phyloP scores from a whole-genome alignment of 768 basidiomycete genomes.

The Agaricus subrufescens region DNA sequence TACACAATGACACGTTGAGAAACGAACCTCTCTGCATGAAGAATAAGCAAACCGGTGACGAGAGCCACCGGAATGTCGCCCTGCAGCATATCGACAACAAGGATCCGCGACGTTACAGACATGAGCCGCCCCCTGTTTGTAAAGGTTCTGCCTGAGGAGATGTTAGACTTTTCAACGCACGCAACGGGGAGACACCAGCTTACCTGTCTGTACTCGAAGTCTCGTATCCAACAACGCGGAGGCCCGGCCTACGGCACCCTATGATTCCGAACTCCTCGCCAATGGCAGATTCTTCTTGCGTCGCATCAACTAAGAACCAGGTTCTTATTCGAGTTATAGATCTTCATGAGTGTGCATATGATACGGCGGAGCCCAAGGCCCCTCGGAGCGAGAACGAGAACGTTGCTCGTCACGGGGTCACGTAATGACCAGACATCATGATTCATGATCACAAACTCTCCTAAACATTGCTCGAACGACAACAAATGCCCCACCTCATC shows the following conservation, averaged over 20 bases:
- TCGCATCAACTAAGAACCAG: slow-evolving; percentile 81
- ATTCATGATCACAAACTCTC: too few relatives aligned
- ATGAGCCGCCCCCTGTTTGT: slow-evolving; percentile 86
- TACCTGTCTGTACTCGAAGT: slow-evolving; percentile 74
- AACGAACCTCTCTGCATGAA: slow-evolving; percentile 85
- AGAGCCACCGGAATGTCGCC: slow-evolving; percentile 78
- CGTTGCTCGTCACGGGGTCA: slow-evolving; percentile 69
- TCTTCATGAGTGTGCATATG: slow-evolving; percentile 83
- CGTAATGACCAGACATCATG: too few relatives aligned
- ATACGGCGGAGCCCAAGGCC: slow-evolving; percentile 86
- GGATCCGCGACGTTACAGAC: slow-evolving; percentile 88
- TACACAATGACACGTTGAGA: background rate
- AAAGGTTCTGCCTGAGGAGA: slow-evolving; percentile 66
- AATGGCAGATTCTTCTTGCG: slow-evolving; percentile 82
- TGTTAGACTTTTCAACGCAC: background rate
- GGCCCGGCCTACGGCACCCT: slow-evolving; percentile 83
- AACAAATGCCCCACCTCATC: too few relatives aligned
- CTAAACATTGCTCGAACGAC: too few relatives aligned
- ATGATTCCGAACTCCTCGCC: slow-evolving; percentile 91
- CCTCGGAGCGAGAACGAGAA: slow-evolving; percentile 79
- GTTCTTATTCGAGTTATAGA: slow-evolving; percentile 83
- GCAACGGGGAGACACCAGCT: slow-evolving; percentile 15
- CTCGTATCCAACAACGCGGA: slow-evolving; percentile 82
- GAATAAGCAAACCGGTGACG: slow-evolving; percentile 83
- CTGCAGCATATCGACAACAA: slow-evolving; percentile 93